phyloP scores from a whole-genome alignment of 192 early-diverging fungal genomes.

The Backusella macrospora region DNA sequence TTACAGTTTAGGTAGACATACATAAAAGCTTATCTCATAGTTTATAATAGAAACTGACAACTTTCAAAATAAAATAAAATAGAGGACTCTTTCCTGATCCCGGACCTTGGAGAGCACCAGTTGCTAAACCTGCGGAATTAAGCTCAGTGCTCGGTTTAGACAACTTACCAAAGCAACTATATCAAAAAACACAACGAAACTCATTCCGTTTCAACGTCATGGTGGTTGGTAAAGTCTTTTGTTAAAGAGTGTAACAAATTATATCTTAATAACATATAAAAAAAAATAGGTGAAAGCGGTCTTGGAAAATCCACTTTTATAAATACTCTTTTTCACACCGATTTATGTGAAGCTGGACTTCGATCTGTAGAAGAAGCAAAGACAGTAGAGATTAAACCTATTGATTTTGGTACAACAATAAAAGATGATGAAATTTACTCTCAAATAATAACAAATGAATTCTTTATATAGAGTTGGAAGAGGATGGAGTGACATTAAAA shows the following conservation, averaged over 20 bases:
- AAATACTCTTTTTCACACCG: constrained; percentile 97
- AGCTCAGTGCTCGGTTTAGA: constrained; percentile 69
- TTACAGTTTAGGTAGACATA: constrained; percentile 55
- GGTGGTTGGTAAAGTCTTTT: constrained; percentile 78
- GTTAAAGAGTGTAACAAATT: constrained; percentile 14
- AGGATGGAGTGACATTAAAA: constrained; percentile 89
- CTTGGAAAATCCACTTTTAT: constrained; percentile 99
- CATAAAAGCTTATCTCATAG: background rate
- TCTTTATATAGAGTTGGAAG: constrained; percentile 72
- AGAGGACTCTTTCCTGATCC: constrained; percentile 73
- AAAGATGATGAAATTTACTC: background rate
- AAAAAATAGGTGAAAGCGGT: constrained; percentile 84
- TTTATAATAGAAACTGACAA: background rate
- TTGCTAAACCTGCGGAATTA: constrained; percentile 57
- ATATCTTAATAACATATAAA: background rate
- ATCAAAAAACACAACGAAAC: constrained; percentile 63
- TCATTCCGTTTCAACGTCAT: constrained; percentile 93
- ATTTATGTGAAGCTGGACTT: constrained; percentile 78
- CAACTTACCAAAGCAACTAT: constrained; percentile 70
- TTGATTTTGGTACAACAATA: constrained; percentile 67
- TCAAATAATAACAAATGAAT: background rate
- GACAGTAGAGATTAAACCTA: constrained; percentile 86
- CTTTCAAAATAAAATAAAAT: background rate
- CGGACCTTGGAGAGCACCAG: constrained; percentile 84
- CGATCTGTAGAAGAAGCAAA: constrained; percentile 64